Conservation (phyloP, 1,284 basidiomycete species). For the Tilletia indica region DNA sequence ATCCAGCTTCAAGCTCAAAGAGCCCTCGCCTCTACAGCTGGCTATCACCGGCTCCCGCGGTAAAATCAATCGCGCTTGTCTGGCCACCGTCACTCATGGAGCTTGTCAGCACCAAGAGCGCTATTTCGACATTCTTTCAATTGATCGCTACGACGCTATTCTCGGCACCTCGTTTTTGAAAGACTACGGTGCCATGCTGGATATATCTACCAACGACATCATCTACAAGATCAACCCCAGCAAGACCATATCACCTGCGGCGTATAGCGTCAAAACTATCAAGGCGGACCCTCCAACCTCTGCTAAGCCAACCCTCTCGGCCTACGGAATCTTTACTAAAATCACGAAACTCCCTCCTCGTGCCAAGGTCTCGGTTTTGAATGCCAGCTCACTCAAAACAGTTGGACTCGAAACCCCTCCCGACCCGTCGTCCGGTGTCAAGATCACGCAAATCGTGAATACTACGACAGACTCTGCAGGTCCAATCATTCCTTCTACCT, state of each 20-base stretch:
- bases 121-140: slow-evolving; percentile 3
- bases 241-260: background rate
- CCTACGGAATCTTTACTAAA: too few species aligned
- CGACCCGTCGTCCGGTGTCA: background rate
- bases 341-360: too few species aligned
- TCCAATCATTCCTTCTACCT: background rate
- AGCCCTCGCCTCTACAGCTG: background rate
- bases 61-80: slow-evolving; percentile 1
- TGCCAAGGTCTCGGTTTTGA: too few species aligned
- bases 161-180: slow-evolving; percentile 7
- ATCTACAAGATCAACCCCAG: background rate
- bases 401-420: background rate
- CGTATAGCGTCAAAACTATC: background rate
- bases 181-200: slow-evolving; percentile 1
- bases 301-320: background rate
- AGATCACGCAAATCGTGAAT: background rate
- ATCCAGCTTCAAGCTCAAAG: background rate
- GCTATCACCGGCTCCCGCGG: slow-evolving; percentile 8
- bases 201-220: background rate
- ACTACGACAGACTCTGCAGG: background rate
- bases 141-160: background rate
- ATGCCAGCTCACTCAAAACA: too few species aligned
- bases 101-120: background rate
- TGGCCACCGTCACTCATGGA: background rate
- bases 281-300: background rate